These are phyloP conservation scores for Fusarium sp. DNA, from an alignment of 2,329 filamentous ascomycete genomes.

Conservation along the genomic window DNA sequence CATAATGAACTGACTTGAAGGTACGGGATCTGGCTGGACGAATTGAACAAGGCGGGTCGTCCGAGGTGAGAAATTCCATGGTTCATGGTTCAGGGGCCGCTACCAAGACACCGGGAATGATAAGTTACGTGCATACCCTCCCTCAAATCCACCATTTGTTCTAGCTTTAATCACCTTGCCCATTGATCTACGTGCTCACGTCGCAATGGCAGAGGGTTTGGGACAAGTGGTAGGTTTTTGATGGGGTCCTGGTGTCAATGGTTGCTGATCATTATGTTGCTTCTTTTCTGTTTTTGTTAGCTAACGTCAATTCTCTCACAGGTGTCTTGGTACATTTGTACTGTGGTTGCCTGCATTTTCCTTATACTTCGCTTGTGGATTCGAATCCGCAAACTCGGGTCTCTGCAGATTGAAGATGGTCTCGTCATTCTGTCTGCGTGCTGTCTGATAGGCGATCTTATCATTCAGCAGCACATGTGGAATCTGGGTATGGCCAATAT, in stretches of 20 bases:
- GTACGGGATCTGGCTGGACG: background rate
- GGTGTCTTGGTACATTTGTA: conserved; percentile 46
- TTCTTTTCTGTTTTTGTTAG: background rate
- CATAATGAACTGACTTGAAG: conserved; percentile 10
- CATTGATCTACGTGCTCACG: background rate
- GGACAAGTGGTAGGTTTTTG: conserved; percentile 41
- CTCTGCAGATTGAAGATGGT: conserved; percentile 35
- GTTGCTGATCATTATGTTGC: background rate
- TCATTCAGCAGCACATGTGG: conserved; percentile 46
- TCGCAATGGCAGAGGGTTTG: conserved; percentile 43
- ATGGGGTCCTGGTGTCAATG: background rate
- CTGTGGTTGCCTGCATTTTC: conserved; percentile 36
- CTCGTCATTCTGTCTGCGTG: conserved; percentile 34
- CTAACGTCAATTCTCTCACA: background rate
- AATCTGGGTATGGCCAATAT: conserved; percentile 47
- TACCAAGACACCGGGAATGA: conserved; percentile 11
- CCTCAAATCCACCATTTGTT: background rate
- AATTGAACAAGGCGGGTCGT: background rate
- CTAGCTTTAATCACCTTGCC: background rate
- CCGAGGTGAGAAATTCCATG: background rate
- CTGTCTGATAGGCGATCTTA: conserved; percentile 41
- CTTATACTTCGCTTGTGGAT: conserved; percentile 38
- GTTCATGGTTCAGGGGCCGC: background rate
- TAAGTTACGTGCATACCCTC: conserved; percentile 35
- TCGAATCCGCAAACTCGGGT: conserved; percentile 34